A percentile compares a stretch with the other conserved stretches of the same genome.
Conservation (phyloP, 2,329 filamentous ascomycete genomes). For the Clarireedia monteithiana region DNA sequence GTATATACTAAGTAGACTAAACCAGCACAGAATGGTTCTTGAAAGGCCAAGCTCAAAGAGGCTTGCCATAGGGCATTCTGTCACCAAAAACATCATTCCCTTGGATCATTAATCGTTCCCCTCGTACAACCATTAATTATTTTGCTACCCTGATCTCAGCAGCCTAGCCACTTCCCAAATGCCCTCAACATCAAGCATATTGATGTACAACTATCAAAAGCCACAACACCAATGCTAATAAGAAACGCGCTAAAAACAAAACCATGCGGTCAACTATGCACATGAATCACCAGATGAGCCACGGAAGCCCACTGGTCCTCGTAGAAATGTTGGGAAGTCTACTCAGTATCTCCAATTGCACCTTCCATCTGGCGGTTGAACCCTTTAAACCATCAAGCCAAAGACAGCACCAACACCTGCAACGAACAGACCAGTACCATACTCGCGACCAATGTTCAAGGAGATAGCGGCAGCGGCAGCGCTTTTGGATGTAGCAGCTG, state of each 20-base stretch:
- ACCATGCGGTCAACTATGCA: conserved; percentile 15
- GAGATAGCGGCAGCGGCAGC: conserved; percentile 34
- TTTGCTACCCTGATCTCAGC: background rate
- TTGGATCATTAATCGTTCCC: background rate
- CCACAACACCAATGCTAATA: conserved; percentile 29
- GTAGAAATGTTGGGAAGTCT: conserved; percentile 10
- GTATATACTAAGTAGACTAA: background rate
- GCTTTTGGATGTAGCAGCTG: conserved; percentile 22
- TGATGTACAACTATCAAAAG: conserved; percentile 18
- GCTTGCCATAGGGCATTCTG: background rate
- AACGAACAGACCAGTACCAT: conserved; percentile 36
- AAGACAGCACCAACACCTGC: conserved; percentile 46
- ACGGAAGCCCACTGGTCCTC: background rate
- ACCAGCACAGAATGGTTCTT: background rate
- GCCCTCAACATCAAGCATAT: background rate
- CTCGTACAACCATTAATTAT: background rate
- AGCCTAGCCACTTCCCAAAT: background rate
- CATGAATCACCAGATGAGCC: conserved; percentile 20
- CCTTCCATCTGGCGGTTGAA: background rate
- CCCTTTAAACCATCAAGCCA: conserved; percentile 44
- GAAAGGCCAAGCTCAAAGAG: background rate
- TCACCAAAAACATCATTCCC: background rate
- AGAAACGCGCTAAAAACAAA: conserved; percentile 6
- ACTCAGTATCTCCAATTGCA: background rate
- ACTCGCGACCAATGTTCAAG: conserved; percentile 34